These are phyloP conservation scores for Austroboletus festivus DNA, from an alignment of 768 basidiomycete species.

Conservation along the genomic window DNA sequence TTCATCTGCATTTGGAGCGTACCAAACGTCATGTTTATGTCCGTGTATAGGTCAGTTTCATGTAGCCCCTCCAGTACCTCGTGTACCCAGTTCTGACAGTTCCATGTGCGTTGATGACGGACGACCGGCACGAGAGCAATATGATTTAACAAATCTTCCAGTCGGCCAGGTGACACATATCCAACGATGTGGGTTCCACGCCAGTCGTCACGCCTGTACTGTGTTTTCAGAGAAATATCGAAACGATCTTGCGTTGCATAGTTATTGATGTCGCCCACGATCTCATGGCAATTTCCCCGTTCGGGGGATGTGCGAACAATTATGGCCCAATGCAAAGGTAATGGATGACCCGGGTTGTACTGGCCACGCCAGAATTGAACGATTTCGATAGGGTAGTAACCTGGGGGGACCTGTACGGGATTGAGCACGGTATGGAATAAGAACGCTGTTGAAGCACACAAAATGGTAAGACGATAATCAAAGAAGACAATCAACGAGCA, in stretches of 20 bases:
- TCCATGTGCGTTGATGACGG: slow-evolving; percentile 17
- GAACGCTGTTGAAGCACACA: neutral
- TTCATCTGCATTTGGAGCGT: slow-evolving; percentile 28
- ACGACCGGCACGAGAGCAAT: slow-evolving; percentile 21
- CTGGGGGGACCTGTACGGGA: slow-evolving; percentile 16
- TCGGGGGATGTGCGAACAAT: neutral
- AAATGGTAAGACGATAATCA: too few relatives aligned
- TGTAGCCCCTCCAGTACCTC: slow-evolving; percentile 20
- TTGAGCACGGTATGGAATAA: slow-evolving; percentile 13
- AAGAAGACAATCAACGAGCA: too few relatives aligned
- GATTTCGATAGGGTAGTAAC: slow-evolving; percentile 23
- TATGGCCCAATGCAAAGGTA: neutral
- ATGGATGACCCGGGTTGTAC: slow-evolving; percentile 1
- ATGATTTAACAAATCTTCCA: slow-evolving; percentile 14
- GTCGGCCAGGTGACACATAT: slow-evolving; percentile 12
- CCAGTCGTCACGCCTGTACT: slow-evolving; percentile 13
- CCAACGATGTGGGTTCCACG: slow-evolving; percentile 26
- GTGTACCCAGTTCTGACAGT: slow-evolving; percentile 29
- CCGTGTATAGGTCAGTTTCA: slow-evolving; percentile 10
- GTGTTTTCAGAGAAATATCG: slow-evolving; percentile 6
- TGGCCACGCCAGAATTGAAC: slow-evolving; percentile 30
- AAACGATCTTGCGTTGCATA: slow-evolving; percentile 16
- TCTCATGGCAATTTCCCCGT: slow-evolving; percentile 6
- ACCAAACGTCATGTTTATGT: slow-evolving; percentile 11
- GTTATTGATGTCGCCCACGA: slow-evolving; percentile 25